Evolutionary conservation across 202 grass and related monocot species (phyloP).

Genomic region (Carex arenaria): DNA sequence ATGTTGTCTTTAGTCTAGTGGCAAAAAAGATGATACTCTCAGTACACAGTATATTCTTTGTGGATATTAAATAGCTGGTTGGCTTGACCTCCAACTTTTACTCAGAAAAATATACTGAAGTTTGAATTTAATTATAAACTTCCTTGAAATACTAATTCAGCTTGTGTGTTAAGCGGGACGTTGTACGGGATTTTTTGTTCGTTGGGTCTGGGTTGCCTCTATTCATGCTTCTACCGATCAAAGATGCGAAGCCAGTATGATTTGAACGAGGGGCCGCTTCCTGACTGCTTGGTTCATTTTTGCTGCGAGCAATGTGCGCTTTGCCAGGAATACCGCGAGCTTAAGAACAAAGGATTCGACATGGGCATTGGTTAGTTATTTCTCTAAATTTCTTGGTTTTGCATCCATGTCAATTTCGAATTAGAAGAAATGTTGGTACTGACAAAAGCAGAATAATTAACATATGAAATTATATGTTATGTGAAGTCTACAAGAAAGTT

Average conservation of each 20-base stretch:
- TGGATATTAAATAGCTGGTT: too few relatives aligned
- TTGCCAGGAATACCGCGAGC: conserved; percentile 84
- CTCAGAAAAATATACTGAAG: not conserved
- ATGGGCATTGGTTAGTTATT: conserved; percentile 69
- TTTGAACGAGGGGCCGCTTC: conserved; percentile 53
- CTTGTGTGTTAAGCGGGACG: conserved; percentile 50
- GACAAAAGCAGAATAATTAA: not conserved
- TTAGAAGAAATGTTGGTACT: not conserved
- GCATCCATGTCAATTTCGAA: not conserved
- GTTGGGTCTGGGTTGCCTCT: conserved; percentile 64
- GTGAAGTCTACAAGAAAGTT: not conserved
- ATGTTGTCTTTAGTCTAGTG: too few relatives aligned
- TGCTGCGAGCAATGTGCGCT: conserved; percentile 82
- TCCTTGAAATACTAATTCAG: conserved; percentile 17
- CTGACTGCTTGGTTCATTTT: conserved; percentile 76
- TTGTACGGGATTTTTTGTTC: conserved; percentile 46
- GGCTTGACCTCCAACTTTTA: too few relatives aligned
- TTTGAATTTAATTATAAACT: not conserved
- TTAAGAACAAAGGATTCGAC: conserved; percentile 78
- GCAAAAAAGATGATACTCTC: too few relatives aligned
- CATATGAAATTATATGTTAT: not conserved
- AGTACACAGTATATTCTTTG: too few relatives aligned
- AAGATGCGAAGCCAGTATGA: conserved; percentile 68
- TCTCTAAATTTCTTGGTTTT: not conserved
- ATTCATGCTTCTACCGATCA: conserved; percentile 80